Percentiles rank a stretch among this genome's conserved stretches.
Evolutionary conservation across 2,329 filamentous ascomycete genomes (phyloP).

Genomic region (Falciphora oryzae): DNA sequence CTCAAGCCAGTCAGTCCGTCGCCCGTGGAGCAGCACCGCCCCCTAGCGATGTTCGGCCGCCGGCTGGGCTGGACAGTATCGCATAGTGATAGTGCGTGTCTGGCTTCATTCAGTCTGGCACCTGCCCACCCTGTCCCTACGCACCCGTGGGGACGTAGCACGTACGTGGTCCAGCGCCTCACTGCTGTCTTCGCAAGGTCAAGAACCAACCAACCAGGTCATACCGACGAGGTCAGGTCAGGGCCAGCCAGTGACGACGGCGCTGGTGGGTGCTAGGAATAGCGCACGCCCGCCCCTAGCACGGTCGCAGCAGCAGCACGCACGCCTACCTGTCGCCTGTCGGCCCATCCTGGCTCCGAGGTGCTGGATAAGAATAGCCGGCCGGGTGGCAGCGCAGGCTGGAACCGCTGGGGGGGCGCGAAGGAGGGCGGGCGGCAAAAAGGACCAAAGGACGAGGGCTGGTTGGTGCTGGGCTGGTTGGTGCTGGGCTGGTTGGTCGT

Average conservation of each 20-base stretch:
- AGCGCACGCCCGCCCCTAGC: not conserved
- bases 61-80: not conserved
- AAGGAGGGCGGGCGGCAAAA: conserved; percentile 7
- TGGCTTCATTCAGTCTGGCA: not conserved
- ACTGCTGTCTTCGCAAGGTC: not conserved
- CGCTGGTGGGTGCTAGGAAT: not conserved
- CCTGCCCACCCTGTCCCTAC: not conserved
- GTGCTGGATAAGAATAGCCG: conserved; percentile 8
- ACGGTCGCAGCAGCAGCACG: no score
- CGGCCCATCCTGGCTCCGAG: not conserved
- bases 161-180: not conserved
- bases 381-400: conserved; percentile 1
- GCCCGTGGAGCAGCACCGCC: not conserved
- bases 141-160: no score
- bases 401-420: conserved; percentile 4
- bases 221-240: no score
- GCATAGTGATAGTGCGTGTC: not conserved
- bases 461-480: conserved; percentile 3
- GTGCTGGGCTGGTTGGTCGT: no score
- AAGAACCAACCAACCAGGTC: not conserved
- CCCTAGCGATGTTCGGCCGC: no score
- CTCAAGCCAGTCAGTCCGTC: not conserved
- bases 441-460: conserved; percentile 2
- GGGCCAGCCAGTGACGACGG: no score
- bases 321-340: not conserved